phyloP scores from a whole-genome alignment of 352 stramenopile species.

The Albugo candida region DNA sequence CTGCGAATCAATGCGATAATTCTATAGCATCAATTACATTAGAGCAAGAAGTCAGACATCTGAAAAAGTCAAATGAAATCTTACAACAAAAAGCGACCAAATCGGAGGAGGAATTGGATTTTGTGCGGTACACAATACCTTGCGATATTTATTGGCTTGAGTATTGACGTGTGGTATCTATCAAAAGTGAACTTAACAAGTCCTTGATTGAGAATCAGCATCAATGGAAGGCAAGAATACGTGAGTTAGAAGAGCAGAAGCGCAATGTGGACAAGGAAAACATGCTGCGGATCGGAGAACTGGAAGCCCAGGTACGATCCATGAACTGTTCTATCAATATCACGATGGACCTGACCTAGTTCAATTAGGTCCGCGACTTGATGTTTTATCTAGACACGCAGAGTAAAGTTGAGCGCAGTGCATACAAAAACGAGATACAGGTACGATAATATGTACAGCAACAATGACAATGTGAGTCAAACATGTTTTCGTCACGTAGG shows the following conservation, averaged over 20 bases:
- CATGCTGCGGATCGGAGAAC: conserved; percentile 33
- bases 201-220: conserved; percentile 77
- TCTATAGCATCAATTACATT: conserved; percentile 29
- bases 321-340: neutral
- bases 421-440: conserved; percentile 63
- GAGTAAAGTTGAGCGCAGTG: conserved; percentile 64
- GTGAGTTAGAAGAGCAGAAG: conserved; percentile 44
- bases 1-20: conserved; percentile 31
- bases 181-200: conserved; percentile 60
- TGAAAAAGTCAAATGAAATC: conserved; percentile 48
- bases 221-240: conserved; percentile 71
- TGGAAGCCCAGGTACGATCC: conserved; percentile 48
- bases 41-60: conserved; percentile 64
- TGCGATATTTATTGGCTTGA: neutral
- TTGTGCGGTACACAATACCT: conserved; percentile 29
- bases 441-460: conserved; percentile 11
- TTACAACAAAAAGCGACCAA: conserved; percentile 51
- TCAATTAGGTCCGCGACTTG: conserved; percentile 34
- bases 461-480: neutral
- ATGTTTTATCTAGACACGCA: conserved; percentile 84
- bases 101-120: conserved; percentile 59
- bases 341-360: neutral
- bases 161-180: neutral
- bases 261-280: conserved; percentile 33
- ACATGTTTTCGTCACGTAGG: neutral